These are phyloP conservation scores for Blepharisma undulans DNA, from an alignment of 169 alveolate genomes.

Conservation along the genomic window DNA sequence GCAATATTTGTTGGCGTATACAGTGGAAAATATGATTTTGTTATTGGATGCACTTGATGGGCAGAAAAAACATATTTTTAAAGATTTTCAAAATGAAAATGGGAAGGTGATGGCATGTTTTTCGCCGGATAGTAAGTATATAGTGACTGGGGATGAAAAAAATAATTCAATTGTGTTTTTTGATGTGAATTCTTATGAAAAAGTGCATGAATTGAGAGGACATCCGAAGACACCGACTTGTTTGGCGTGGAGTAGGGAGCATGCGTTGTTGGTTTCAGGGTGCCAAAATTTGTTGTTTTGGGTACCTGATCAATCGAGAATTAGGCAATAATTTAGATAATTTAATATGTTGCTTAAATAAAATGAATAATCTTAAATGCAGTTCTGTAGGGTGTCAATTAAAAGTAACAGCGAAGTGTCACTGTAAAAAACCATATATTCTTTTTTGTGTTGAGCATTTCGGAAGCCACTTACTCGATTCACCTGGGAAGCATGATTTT, in stretches of 20 bases:
- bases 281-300: constrained; percentile 27
- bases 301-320: constrained; percentile 18
- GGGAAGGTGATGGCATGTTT: constrained; percentile 36
- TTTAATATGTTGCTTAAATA: neutral
- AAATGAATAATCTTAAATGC: too few relatives aligned
- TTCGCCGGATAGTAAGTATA: constrained; percentile 1
- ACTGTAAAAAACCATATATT: too few relatives aligned
- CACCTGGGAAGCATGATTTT: too few relatives aligned
- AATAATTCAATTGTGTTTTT: constrained; percentile 1
- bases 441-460: too few relatives aligned
- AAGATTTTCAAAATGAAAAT: constrained; percentile 20
- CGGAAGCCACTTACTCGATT: too few relatives aligned
- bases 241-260: constrained; percentile 23
- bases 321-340: neutral
- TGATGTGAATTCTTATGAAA: neutral
- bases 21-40: constrained; percentile 12
- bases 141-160: constrained; percentile 22
- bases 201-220: neutral
- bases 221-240: constrained; percentile 27
- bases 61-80: neutral
- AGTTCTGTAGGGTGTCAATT: too few relatives aligned
- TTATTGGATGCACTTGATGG: constrained; percentile 20
- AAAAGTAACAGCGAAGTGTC: too few relatives aligned
- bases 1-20: neutral
- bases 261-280: constrained; percentile 30